Conservation (phyloP, 176 grass and related monocot genomes). For the Aegilops longissima region DNA sequence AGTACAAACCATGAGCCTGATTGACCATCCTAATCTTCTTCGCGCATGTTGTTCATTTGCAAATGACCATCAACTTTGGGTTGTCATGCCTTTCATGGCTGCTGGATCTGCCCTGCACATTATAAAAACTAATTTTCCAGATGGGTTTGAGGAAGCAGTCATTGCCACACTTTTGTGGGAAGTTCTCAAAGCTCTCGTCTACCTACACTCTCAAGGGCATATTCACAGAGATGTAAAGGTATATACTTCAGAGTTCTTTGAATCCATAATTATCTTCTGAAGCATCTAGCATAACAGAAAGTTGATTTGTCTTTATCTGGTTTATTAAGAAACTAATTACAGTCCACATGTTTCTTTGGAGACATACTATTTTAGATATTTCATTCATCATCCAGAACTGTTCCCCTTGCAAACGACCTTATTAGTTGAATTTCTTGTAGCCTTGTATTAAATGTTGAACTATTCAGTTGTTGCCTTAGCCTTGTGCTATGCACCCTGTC, state of each 20-base stretch:
- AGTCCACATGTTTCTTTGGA: not conserved
- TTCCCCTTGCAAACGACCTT: not conserved
- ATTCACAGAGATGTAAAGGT: constrained; percentile 99
- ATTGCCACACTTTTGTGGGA: constrained; percentile 86
- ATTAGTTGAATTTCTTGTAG: not conserved
- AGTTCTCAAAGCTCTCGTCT: constrained; percentile 95
- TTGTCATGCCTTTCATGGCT: constrained; percentile 97
- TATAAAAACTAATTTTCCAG: constrained; percentile 90
- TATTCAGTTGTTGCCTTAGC: not conserved
- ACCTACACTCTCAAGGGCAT: constrained; percentile 92
- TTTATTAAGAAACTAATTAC: constrained; percentile 7
- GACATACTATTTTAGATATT: not conserved
- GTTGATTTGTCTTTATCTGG: not conserved
- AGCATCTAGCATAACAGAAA: not conserved
- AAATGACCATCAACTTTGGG: constrained; percentile 78
- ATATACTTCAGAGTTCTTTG: not conserved
- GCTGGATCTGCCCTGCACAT: constrained; percentile 93
- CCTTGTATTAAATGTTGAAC: constrained; percentile 22
- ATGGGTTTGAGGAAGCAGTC: constrained; percentile 94
- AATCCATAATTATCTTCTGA: not conserved
- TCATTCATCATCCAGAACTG: not conserved
- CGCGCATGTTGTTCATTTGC: constrained; percentile 85
- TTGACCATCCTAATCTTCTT: constrained; percentile 91
- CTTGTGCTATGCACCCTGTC: too few species aligned
- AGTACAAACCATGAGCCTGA: constrained; percentile 93